Evolutionary conservation across 164 flowering plant genomes (phyloP).

Genomic region (Litsea cubeba): DNA sequence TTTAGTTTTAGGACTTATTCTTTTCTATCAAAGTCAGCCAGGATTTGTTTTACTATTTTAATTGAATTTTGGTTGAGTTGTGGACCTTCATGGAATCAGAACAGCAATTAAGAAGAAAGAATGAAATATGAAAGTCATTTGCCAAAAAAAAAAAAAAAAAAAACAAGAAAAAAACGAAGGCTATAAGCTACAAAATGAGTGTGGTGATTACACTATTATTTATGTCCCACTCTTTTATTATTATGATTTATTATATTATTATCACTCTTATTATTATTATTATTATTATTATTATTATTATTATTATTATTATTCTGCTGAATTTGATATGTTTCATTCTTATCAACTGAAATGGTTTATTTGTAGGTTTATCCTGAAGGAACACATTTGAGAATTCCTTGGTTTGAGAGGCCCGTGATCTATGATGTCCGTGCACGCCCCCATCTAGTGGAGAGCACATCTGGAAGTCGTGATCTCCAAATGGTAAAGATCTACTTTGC

Average conservation of each 20-base stretch:
- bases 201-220: background rate
- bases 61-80: background rate
- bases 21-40: too few relatives aligned
- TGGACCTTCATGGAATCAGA: background rate
- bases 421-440: conserved; percentile 79
- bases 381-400: conserved; percentile 67
- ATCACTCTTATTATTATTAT: too few relatives aligned
- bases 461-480: conserved; percentile 78
- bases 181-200: background rate
- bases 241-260: too few relatives aligned
- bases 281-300: too few relatives aligned
- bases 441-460: conserved; percentile 56
- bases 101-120: background rate
- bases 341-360: background rate
- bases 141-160: too few relatives aligned
- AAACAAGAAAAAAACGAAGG: too few relatives aligned
- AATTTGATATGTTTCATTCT: background rate
- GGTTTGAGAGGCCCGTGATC: conserved; percentile 74
- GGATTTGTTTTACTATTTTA: background rate
- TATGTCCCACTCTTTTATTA: background rate
- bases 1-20: too few relatives aligned
- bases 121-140: too few relatives aligned
- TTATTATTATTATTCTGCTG: background rate
- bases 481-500: conserved; percentile 32
- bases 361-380: conserved; percentile 80